Evolutionary conservation across 2,329 filamentous ascomycete species (phyloP).

Genomic region (Trichoderma brevicompactum): DNA sequence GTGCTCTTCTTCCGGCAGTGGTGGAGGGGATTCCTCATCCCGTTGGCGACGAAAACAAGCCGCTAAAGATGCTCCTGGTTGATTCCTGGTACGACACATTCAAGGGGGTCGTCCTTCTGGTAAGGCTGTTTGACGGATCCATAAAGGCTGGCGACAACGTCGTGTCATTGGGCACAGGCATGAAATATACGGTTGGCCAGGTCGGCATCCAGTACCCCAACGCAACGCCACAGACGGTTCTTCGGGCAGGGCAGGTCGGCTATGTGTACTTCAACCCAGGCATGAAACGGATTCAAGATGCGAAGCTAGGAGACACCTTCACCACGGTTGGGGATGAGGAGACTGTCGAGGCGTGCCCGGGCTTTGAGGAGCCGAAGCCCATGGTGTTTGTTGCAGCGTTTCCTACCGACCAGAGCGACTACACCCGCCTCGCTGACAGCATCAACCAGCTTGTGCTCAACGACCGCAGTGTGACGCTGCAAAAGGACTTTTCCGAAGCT

Average conservation of each 20-base stretch:
- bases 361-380: slow-evolving; percentile 95
- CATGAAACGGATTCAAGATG: slow-evolving; percentile 96
- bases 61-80: slow-evolving; percentile 83
- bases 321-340: slow-evolving; percentile 79
- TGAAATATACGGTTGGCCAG: slow-evolving; percentile 92
- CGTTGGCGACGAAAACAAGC: slow-evolving; percentile 70
- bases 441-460: slow-evolving; percentile 94
- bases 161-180: slow-evolving; percentile 83
- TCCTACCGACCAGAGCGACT: slow-evolving; percentile 87
- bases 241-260: slow-evolving; percentile 92
- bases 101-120: slow-evolving; percentile 87
- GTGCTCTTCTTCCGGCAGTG: slow-evolving; percentile 79
- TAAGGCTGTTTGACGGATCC: slow-evolving; percentile 87
- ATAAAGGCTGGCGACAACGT: slow-evolving; percentile 82
- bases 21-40: slow-evolving; percentile 85
- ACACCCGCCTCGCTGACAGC: slow-evolving; percentile 85
- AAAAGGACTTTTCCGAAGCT: slow-evolving; percentile 93
- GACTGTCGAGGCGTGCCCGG: slow-evolving; percentile 78
- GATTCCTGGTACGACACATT: slow-evolving; percentile 99
- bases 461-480: slow-evolving; percentile 89
- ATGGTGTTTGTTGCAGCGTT: slow-evolving; percentile 99
- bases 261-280: slow-evolving; percentile 98
- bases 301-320: slow-evolving; percentile 94
- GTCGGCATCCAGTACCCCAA: slow-evolving; percentile 96
- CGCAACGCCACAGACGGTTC: slow-evolving; percentile 75